phyloP scores from a whole-genome alignment of 1,284 basidiomycete species.

The Sporisorium graminicola region DNA sequence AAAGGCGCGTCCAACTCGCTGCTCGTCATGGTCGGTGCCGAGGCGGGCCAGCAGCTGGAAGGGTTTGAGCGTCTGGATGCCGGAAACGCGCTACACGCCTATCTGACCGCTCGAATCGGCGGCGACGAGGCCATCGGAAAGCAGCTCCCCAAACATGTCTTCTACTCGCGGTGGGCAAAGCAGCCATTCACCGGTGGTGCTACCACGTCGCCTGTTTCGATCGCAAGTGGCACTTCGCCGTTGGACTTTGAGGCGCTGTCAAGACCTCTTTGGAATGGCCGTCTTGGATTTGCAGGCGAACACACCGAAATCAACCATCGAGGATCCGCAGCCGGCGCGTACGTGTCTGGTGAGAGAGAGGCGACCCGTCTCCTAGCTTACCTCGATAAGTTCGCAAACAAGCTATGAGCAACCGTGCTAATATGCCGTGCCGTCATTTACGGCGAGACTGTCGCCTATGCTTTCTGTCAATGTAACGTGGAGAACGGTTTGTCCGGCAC shows the following conservation, averaged over 20 bases:
- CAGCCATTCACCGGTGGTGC: constrained; percentile 72
- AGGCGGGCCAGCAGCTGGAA: constrained; percentile 63
- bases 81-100: constrained; percentile 61
- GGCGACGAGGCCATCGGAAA: constrained; percentile 16
- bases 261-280: constrained; percentile 71
- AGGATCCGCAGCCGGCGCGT: constrained; percentile 72
- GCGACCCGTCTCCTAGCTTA: constrained; percentile 60
- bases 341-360: constrained; percentile 71
- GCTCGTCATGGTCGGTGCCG: constrained; percentile 71
- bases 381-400: constrained; percentile 42
- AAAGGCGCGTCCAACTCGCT: constrained; percentile 69
- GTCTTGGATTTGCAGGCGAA: constrained; percentile 73
- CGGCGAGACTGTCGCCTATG: not conserved
- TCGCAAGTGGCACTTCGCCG: constrained; percentile 69
- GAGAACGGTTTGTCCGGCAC: not conserved
- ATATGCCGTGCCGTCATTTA: not conserved
- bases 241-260: constrained; percentile 72
- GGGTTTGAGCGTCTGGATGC: constrained; percentile 58
- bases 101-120: constrained; percentile 53
- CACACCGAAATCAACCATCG: constrained; percentile 73
- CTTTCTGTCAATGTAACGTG: not conserved
- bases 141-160: constrained; percentile 40
- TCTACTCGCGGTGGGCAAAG: constrained; percentile 70
- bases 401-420: constrained; percentile 31
- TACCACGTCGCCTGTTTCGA: constrained; percentile 72